Evolutionary conservation across 2,329 filamentous ascomycete genomes (phyloP), one percentile per base, ranked within the genome.

Genomic region (Cephalotrichum gorgonifer): DNA sequence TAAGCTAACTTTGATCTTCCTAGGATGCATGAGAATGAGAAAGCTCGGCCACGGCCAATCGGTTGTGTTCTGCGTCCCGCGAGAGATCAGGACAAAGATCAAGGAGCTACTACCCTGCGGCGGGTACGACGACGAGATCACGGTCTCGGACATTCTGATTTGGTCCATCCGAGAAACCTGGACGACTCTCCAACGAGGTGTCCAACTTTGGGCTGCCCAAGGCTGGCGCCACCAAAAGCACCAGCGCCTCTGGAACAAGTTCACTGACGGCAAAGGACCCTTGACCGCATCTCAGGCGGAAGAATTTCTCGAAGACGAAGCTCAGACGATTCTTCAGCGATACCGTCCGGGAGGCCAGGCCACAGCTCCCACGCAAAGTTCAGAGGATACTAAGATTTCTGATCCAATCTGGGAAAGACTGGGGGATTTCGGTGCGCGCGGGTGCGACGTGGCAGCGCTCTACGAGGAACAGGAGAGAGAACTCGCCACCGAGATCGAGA

Each of bases 381-480:
- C 8, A 31, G 8, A 31, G 28, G 5, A 41, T 6, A 43, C 3
- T 23, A 23, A 27, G 11, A 12, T 5, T 26, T 4, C 38, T 15
- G 46, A 31, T 12, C 22, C 26, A 1, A 43, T 42, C 25, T 6
- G 14, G 12, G 46, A 31, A 15, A 15, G 46, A 9, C 27, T 48
- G 11, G 1, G 33, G 17, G 35, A 48, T 12, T 48, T 42, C 33
- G 35, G 46, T 4, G 11, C 15, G n/a, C 6, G 9, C 9, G 28
- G 38, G 12, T 35, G 50, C 20, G 42, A 43, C 7, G 23, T 65
- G 0, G 64, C 66, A 0, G 62, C 63, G 0, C 61, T 85, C 0
- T 64, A 76, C 3, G 81, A 86, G 55, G 84, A 88, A 50, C 81
- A 87, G 54, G 83, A 88, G 57, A 70, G 83, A 0, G 84, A 87